phyloP scores from a whole-genome alignment of 768 basidiomycete species.

The Lactifluus volemus region DNA sequence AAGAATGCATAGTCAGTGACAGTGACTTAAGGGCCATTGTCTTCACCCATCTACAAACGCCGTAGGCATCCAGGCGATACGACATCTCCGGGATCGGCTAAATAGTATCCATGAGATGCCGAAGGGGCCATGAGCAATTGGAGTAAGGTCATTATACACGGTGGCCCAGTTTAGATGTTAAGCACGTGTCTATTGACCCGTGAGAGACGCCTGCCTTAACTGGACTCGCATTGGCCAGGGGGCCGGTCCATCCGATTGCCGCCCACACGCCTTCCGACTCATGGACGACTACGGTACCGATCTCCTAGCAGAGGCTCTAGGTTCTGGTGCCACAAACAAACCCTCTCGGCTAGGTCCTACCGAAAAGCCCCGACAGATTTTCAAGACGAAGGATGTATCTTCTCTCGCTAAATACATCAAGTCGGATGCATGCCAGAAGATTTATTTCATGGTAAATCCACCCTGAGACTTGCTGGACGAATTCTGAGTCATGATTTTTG shows the following conservation, averaged over 20 bases:
- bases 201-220: not conserved
- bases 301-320: not conserved
- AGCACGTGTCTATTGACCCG: no score
- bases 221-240: not conserved
- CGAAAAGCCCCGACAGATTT: not conserved
- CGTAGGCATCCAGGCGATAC: no score
- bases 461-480: not conserved
- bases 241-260: no score
- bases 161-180: no score
- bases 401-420: slow-evolving; percentile 26
- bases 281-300: slow-evolving; percentile 12
- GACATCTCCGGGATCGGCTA: not conserved
- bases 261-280: no score
- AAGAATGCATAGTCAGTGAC: no score
- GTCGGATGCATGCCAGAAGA: slow-evolving; percentile 24
- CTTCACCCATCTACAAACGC: no score
- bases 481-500: not conserved
- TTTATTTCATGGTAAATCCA: slow-evolving; percentile 26
- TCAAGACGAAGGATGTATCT: slow-evolving; percentile 13
- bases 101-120: no score
- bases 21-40: no score
- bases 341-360: not conserved
- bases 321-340: not conserved
- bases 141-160: no score
- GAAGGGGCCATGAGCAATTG: no score